Evolutionary conservation across 2,329 filamentous ascomycete species (phyloP).

Genomic region (Trichocomaceae sp.): DNA sequence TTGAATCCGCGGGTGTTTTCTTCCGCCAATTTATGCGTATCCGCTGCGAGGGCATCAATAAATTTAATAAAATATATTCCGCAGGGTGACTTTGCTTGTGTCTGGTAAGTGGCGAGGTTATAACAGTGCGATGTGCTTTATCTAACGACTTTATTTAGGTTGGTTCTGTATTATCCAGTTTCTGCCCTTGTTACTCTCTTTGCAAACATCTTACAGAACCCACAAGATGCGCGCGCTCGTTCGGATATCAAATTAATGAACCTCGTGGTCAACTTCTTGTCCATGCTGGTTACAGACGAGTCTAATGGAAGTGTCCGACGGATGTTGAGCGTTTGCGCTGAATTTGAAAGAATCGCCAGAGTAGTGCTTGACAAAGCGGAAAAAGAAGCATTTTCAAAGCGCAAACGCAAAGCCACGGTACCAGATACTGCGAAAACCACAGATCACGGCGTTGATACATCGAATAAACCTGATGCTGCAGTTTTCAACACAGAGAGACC

Average conservation of each 20-base stretch:
- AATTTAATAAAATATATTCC: slow-evolving; percentile 93
- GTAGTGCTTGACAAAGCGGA: slow-evolving; percentile 88
- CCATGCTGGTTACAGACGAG: slow-evolving; percentile 80
- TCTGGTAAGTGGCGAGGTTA: slow-evolving; percentile 62
- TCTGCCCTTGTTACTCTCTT: slow-evolving; percentile 92
- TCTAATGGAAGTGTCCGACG: slow-evolving; percentile 85
- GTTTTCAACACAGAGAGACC: background rate
- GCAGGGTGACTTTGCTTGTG: slow-evolving; percentile 87
- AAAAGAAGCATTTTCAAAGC: slow-evolving; percentile 68
- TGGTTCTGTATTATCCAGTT: slow-evolving; percentile 94
- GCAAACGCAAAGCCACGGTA: slow-evolving; percentile 67
- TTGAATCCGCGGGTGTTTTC: slow-evolving; percentile 92
- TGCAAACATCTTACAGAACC: slow-evolving; percentile 93
- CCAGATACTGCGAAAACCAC: slow-evolving; percentile 9
- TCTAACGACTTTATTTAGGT: slow-evolving; percentile 45
- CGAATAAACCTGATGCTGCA: slow-evolving; percentile 9
- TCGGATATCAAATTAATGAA: slow-evolving; percentile 89
- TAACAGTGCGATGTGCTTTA: background rate
- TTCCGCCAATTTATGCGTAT: slow-evolving; percentile 85
- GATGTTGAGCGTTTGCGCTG: slow-evolving; percentile 89
- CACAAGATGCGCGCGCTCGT: slow-evolving; percentile 76
- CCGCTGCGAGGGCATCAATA: slow-evolving; percentile 86
- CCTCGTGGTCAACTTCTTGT: slow-evolving; percentile 84
- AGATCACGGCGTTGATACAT: slow-evolving; percentile 19
- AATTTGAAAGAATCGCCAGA: slow-evolving; percentile 90